These are phyloP conservation scores for Solanum pennellii DNA, from an alignment of 257 asterid genomes.

Conservation along the genomic window DNA sequence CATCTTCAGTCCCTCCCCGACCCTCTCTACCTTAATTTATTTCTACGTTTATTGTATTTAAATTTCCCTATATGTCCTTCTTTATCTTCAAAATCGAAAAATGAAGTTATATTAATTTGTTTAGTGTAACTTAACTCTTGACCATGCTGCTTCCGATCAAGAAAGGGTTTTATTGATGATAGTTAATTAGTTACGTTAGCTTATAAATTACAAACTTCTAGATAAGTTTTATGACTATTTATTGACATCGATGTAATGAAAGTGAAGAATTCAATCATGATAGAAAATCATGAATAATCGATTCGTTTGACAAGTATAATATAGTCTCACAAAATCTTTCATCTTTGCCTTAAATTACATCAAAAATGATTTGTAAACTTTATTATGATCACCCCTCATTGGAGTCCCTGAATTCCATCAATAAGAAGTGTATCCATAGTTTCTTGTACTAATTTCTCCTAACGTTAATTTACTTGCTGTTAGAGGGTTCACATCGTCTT, in stretches of 20 bases:
- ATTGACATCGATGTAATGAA: background rate
- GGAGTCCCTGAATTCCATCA: background rate
- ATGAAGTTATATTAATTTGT: background rate
- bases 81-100: background rate
- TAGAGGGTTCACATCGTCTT: background rate
- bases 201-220: background rate
- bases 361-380: background rate
- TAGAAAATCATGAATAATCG: background rate
- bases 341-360: background rate
- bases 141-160: background rate
- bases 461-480: background rate
- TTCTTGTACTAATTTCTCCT: background rate
- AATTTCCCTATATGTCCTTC: background rate
- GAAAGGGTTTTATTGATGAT: background rate
- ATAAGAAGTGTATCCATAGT: background rate
- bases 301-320: too few relatives aligned
- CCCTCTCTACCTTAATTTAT: background rate
- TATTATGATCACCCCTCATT: background rate
- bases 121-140: background rate
- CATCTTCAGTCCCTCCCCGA: slow-evolving; percentile 14
- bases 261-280: too few relatives aligned
- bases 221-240: background rate
- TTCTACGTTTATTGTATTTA: background rate
- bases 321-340: background rate
- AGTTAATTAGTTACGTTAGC: too few relatives aligned